Base-by-base conservation (phyloP, 306 rosid species). In the Dalbergia oliveri region DNA sequence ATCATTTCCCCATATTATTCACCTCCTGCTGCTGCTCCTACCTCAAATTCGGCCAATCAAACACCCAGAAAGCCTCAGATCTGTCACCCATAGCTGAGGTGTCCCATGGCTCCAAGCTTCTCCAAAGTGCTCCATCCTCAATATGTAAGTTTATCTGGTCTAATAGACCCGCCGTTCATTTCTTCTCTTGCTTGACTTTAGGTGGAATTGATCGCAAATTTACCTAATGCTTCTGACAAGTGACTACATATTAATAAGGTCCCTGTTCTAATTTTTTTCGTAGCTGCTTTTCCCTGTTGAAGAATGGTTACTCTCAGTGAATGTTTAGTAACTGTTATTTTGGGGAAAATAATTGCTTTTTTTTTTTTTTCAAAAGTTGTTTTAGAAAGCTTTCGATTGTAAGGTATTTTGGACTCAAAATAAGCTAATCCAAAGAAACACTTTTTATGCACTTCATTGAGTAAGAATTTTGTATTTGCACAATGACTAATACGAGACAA, bases 91-190 rank as follows among this genome's bases (percentile, higher is more conserved):
- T 16, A 10, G 87, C 83, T 16, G 74, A 72, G 45, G 78, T 44
- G 69, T 64, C 78, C 23, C 76, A 10, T 64, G 88, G 79, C 49
- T 68, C 87, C 72, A 79, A 72, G 76, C 87, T 88, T 35, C 72
- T 65, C 18, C 84, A 77, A 35, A 84, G 74, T 69, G 39, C 79
- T 80, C 90, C 91, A 60, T 61, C 87, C 43, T 77, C 88, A 71
- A 72, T 81, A 21, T 88, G 98, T 94, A 88, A 92, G 98, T 85
- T 69, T 56, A 39, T 19, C 41, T 49, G 34, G 69, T 50, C 31
- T 57, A 9, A 26, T 72, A 57, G 75, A 69, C 35, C 16, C 63
- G 49, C 59, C 53, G 63, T 61, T 74, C 15, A 21, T 3, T 57
- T 75, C 78, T 70, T 81, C 26, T 76, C 57, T 21, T 73, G 64